Conservation (phyloP, 805 yeast genomes). For the Candida michaelii region DNA sequence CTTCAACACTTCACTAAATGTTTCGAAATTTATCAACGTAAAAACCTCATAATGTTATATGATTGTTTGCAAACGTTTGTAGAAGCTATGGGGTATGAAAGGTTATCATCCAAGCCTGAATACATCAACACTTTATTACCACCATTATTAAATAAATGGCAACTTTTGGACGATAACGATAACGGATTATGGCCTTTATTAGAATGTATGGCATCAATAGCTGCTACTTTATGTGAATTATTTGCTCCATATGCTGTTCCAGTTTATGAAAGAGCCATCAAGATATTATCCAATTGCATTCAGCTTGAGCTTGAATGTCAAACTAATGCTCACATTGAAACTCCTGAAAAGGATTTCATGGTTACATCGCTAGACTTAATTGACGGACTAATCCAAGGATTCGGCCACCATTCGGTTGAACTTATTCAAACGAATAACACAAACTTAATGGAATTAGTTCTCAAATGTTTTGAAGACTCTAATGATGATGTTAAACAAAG, state of each 20-base stretch:
- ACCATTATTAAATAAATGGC: conserved; percentile 83
- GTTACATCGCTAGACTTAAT: conserved; percentile 86
- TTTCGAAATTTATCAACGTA: conserved; percentile 75
- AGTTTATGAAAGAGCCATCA: conserved; percentile 75
- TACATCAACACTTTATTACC: conserved; percentile 69
- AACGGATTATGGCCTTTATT: conserved; percentile 86
- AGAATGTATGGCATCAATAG: conserved; percentile 90
- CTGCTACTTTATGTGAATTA: conserved; percentile 78
- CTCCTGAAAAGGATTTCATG: conserved; percentile 88
- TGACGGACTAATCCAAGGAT: conserved; percentile 91
- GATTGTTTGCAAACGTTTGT: conserved; percentile 91
- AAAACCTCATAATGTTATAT: conserved; percentile 76
- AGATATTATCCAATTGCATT: conserved; percentile 67
- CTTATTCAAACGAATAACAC: conserved; percentile 42
- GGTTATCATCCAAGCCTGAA: conserved; percentile 52
- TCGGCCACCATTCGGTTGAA: conserved; percentile 61
- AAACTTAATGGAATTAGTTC: conserved; percentile 58
- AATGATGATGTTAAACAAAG: conserved; percentile 90
- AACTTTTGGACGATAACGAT: conserved; percentile 69
- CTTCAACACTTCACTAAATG: conserved; percentile 71
- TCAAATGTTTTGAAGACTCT: conserved; percentile 72
- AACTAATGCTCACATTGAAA: conserved; percentile 63
- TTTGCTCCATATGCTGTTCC: conserved; percentile 90
- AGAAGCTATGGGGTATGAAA: conserved; percentile 64
- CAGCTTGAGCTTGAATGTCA: conserved; percentile 63